phyloP scores from a whole-genome alignment of 2,329 filamentous ascomycete species.

The Byssochlamys sp. region DNA sequence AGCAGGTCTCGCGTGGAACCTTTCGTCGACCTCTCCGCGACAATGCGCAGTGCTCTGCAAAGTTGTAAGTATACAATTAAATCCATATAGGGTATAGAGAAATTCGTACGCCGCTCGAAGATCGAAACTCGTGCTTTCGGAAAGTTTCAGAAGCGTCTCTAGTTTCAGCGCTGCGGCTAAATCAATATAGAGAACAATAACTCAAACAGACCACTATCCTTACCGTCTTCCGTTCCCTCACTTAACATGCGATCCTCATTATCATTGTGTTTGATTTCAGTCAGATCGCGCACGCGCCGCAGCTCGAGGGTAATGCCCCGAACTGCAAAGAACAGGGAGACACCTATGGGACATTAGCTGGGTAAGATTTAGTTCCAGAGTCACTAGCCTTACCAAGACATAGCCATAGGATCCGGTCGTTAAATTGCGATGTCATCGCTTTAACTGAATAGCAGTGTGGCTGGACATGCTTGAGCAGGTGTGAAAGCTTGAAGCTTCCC shows the following conservation, averaged over 20 bases:
- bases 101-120: slow-evolving; percentile 56
- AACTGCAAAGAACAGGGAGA: slow-evolving; percentile 40
- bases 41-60: slow-evolving; percentile 35
- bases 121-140: slow-evolving; percentile 61
- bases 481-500: slow-evolving; percentile 4
- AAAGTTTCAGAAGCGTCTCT: slow-evolving; percentile 57
- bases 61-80: neutral
- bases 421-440: slow-evolving; percentile 25
- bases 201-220: neutral
- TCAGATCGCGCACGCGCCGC: slow-evolving; percentile 29
- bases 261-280: slow-evolving; percentile 55
- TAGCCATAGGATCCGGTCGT: slow-evolving; percentile 30
- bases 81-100: neutral
- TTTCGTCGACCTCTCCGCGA: slow-evolving; percentile 36
- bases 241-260: slow-evolving; percentile 64
- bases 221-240: slow-evolving; percentile 62
- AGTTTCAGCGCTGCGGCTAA: slow-evolving; percentile 46
- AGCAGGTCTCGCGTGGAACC: slow-evolving; percentile 31
- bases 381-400: slow-evolving; percentile 22
- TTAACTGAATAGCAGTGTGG: neutral
- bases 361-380: neutral
- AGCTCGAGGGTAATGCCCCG: slow-evolving; percentile 49
- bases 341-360: slow-evolving; percentile 15
- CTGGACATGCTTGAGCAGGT: neutral
- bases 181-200: slow-evolving; percentile 10